Evolutionary conservation across 345 rosid genomes (phyloP), one percentile per base, ranked within the genome.

Genomic region (Gossypium thurberi): DNA sequence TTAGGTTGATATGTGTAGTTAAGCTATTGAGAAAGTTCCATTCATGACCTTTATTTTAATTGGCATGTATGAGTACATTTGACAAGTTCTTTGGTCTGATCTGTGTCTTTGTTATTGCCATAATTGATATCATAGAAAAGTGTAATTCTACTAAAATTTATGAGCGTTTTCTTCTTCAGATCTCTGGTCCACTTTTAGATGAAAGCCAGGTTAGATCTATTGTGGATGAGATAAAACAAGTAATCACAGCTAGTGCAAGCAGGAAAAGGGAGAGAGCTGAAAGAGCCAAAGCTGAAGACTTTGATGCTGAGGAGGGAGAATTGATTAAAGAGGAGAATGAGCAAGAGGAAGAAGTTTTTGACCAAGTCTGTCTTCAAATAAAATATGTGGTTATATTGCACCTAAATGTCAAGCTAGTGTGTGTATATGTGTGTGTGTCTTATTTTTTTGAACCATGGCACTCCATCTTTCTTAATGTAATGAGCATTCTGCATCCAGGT

Each of bases 301-400:
- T 96, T 78, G 99, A 96, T 78, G 96, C 93, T 23, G 99, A 96
- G 88, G 99, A 96, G 81, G 87, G 90, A 37, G 99, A 96, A 83
- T 85, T 96, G 88, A 89, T 96, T 66, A 91, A 84, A 85, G 99
- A 96, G 86, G 99, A 93, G 82, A 96, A 96, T 86, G 99, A 93
- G 77, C 97, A 91, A 75, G 99, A 96, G 85, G 99, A 96, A 81
- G 99, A 96, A 81, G 96, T 96, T 78, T 93, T 96, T 82, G 99
- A 96, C 78, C 99, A 96, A 84, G 99, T 96, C 64, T 81, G 93
- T 83, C 58, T 80, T 81, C 51, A 9, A 9, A 53, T 47, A 48
- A 59, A 60, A 43, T 75, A 48, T 66, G 37, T 33, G 21, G 50
- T 44, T 25, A n/a, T 60, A 62, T 28, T 52, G 59, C 57, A 57